Evolutionary conservation across 441 rosid genomes (phyloP).

Genomic region (Aquilaria agallochum): DNA sequence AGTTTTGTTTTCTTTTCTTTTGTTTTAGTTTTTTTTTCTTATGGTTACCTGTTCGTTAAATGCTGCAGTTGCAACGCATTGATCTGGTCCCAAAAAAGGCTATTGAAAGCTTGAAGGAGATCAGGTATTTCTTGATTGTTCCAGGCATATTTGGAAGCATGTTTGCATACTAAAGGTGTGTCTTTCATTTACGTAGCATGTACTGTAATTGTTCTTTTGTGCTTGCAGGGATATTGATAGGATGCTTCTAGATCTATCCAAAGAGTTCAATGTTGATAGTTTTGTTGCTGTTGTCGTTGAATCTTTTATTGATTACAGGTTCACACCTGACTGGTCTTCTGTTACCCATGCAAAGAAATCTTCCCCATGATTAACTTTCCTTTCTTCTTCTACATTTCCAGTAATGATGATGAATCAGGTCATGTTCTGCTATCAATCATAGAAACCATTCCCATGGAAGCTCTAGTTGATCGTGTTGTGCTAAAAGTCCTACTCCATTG

Average conservation of each 20-base stretch:
- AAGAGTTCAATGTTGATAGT: conserved; percentile 75
- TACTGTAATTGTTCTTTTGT: conserved; percentile 15
- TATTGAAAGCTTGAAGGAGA: conserved; percentile 66
- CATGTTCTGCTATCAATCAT: conserved; percentile 57
- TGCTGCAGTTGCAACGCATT: conserved; percentile 59
- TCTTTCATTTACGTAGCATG: not conserved
- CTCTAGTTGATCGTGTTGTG: conserved; percentile 51
- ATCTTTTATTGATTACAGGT: conserved; percentile 76
- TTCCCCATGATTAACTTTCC: conserved; percentile 14
- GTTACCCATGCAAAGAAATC: not conserved
- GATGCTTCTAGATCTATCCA: conserved; percentile 62
- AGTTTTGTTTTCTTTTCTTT: conserved; percentile 5
- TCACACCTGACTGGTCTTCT: conserved; percentile 18
- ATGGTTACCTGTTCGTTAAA: conserved; percentile 10
- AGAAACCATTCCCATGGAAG: conserved; percentile 59
- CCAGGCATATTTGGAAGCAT: not conserved
- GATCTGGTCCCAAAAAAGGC: conserved; percentile 68
- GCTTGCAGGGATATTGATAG: conserved; percentile 59
- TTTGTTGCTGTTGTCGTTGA: conserved; percentile 66
- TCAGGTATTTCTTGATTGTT: conserved; percentile 41
- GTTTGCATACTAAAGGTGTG: not conserved
- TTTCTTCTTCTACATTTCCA: conserved; percentile 35
- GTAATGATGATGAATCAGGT: conserved; percentile 61
- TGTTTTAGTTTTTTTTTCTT: conserved; percentile 12
- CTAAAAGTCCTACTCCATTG: conserved; percentile 62